Evolutionary conservation across 768 basidiomycete species (phyloP).

Genomic region (Lactarius sp.): DNA sequence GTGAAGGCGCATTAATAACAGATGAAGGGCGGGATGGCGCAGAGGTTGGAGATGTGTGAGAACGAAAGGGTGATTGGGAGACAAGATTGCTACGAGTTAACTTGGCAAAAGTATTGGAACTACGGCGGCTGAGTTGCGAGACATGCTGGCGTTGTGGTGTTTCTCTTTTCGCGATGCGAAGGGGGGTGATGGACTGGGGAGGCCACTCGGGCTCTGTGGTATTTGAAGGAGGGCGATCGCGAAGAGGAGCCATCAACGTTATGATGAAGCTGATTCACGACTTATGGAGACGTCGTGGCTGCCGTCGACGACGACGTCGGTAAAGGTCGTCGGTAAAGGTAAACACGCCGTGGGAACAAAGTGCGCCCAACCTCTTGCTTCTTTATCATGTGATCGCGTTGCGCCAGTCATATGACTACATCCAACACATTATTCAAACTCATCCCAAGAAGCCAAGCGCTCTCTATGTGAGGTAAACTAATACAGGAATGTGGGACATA

Average conservation of each 20-base stretch:
- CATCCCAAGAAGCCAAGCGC: no score
- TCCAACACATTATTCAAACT: background rate
- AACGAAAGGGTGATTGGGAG: conserved; percentile 82
- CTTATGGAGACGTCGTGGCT: background rate
- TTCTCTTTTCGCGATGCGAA: conserved; percentile 72
- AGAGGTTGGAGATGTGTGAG: conserved; percentile 50
- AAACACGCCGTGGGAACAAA: conserved; percentile 24
- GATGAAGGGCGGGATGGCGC: conserved; percentile 31
- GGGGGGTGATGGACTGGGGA: conserved; percentile 60
- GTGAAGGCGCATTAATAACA: conserved; percentile 33
- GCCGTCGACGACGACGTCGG: conserved; percentile 8
- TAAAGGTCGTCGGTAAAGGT: conserved; percentile 12
- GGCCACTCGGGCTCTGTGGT: conserved; percentile 59
- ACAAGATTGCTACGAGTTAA: conserved; percentile 74
- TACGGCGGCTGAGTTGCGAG: conserved; percentile 58
- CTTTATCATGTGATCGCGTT: conserved; percentile 27
- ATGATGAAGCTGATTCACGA: background rate
- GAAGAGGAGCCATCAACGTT: conserved; percentile 43
- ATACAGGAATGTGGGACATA: conserved; percentile 10
- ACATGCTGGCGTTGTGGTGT: conserved; percentile 35
- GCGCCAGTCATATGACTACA: conserved; percentile 10
- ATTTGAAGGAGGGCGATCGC: conserved; percentile 57
- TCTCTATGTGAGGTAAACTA: background rate
- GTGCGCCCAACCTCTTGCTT: background rate
- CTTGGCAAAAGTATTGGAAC: conserved; percentile 76